Conservation (phyloP, 768 basidiomycete genomes). For the Lentinula detonsa region DNA sequence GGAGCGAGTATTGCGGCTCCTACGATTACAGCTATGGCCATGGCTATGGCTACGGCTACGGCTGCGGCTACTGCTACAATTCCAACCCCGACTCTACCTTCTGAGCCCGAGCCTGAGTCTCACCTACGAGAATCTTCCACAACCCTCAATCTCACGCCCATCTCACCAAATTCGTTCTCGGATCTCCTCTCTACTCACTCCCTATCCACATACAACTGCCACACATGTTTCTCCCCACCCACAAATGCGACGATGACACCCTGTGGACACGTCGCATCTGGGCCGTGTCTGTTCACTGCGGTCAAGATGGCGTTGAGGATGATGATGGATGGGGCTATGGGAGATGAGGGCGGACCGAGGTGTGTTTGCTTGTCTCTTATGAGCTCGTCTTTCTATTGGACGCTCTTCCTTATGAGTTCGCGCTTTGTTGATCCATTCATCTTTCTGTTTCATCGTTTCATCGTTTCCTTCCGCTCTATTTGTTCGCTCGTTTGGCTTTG, state of each 20-base stretch:
- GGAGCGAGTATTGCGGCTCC: no score
- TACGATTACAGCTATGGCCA: no score
- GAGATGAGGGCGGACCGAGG: conserved; percentile 24
- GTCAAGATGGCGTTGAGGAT: conserved; percentile 59
- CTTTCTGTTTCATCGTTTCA: no score
- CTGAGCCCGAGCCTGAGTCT: no score
- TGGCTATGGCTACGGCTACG: no score
- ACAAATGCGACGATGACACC: conserved; percentile 72
- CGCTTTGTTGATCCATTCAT: neutral
- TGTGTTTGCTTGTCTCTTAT: conserved; percentile 14
- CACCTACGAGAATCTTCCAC: no score
- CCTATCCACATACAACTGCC: conserved; percentile 63
- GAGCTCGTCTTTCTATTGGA: no score
- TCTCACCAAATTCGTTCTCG: neutral
- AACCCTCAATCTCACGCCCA: neutral
- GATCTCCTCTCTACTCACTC: conserved; percentile 7
- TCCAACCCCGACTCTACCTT: no score
- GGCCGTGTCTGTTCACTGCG: conserved; percentile 67
- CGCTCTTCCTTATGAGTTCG: no score
- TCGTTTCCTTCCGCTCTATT: no score
- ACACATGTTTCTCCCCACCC: conserved; percentile 74
- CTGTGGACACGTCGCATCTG: conserved; percentile 78
- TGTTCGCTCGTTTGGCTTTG: no score
- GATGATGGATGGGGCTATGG: conserved; percentile 36
- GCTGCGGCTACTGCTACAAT: no score